Conservation (phyloP, 495 filamentous ascomycete species). For the Talaromyces proteolyticus region DNA sequence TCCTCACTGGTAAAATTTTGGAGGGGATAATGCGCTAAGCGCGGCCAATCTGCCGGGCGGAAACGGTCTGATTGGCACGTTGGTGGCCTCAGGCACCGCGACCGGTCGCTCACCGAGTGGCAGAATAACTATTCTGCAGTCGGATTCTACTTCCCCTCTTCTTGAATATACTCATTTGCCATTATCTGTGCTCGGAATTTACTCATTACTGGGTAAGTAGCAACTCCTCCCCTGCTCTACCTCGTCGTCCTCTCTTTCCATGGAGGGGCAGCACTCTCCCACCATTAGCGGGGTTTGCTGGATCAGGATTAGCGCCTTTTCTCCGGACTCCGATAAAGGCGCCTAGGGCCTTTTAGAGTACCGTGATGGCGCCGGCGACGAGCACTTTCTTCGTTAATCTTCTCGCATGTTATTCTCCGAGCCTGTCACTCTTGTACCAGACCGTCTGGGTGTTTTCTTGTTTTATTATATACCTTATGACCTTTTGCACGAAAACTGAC, state of each 20-base stretch:
- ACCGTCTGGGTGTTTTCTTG: too few relatives aligned
- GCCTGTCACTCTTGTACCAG: not conserved
- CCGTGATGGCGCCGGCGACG: not conserved
- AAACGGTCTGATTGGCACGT: too few relatives aligned
- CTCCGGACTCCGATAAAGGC: conserved; percentile 8
- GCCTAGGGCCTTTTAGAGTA: not conserved
- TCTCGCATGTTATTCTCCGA: not conserved
- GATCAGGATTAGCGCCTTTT: conserved; percentile 3
- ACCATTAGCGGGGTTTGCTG: not conserved
- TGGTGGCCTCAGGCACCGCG: too few relatives aligned
- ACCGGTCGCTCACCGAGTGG: too few relatives aligned
- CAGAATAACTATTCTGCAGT: too few relatives aligned
- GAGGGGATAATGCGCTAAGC: too few relatives aligned
- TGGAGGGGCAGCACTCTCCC: not conserved
- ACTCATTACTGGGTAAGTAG: not conserved
- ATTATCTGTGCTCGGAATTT: not conserved
- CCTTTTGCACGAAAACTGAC: not conserved
- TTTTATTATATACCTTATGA: too few relatives aligned
- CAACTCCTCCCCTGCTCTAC: not conserved
- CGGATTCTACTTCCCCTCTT: too few relatives aligned
- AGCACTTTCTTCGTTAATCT: not conserved
- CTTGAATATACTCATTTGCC: too few relatives aligned
- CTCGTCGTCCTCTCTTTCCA: not conserved
- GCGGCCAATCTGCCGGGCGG: too few relatives aligned
- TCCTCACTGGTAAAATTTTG: too few relatives aligned